phyloP scores from a whole-genome alignment of 1,139 yeast genomes.

The Wickerhamomyces sp. region DNA sequence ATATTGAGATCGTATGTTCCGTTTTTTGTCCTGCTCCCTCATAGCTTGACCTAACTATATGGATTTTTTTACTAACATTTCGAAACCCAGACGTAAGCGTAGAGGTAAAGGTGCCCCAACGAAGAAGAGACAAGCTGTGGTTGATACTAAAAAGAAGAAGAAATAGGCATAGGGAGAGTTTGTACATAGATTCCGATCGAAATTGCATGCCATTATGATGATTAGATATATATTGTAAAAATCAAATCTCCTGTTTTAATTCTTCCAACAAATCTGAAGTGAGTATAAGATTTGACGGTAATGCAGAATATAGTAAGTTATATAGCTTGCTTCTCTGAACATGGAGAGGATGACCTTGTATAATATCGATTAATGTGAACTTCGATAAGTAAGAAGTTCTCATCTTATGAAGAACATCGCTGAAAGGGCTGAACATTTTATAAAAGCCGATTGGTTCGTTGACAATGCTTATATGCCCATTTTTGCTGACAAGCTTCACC shows the following conservation, averaged over 20 bases:
- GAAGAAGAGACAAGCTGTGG: constrained; percentile 52
- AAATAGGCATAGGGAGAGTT: constrained; percentile 23
- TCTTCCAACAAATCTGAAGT: constrained; percentile 25
- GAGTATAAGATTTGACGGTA: constrained; percentile 38
- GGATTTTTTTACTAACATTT: neutral
- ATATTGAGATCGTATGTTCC: constrained; percentile 46
- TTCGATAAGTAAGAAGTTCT: constrained; percentile 39
- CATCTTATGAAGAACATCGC: constrained; percentile 35
- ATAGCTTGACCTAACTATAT: neutral
- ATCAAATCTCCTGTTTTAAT: constrained; percentile 13
- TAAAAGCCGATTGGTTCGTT: constrained; percentile 41
- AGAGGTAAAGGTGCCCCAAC: constrained; percentile 93
- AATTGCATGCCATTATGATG: neutral
- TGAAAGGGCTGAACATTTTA: constrained; percentile 46
- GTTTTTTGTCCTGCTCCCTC: constrained; percentile 2
- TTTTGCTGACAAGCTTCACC: constrained; percentile 38
- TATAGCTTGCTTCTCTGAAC: constrained; percentile 44
- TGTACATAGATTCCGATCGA: constrained; percentile 7
- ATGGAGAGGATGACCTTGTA: constrained; percentile 43
- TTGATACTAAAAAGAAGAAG: constrained; percentile 35
- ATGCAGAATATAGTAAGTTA: constrained; percentile 42
- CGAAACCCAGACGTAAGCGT: constrained; percentile 47
- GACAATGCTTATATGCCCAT: constrained; percentile 28
- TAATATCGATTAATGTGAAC: constrained; percentile 33
- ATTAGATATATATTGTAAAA: neutral